These are phyloP conservation scores for Cystobasidium sp. DNA, from an alignment of 1,284 basidiomycete species.

Conservation along the genomic window DNA sequence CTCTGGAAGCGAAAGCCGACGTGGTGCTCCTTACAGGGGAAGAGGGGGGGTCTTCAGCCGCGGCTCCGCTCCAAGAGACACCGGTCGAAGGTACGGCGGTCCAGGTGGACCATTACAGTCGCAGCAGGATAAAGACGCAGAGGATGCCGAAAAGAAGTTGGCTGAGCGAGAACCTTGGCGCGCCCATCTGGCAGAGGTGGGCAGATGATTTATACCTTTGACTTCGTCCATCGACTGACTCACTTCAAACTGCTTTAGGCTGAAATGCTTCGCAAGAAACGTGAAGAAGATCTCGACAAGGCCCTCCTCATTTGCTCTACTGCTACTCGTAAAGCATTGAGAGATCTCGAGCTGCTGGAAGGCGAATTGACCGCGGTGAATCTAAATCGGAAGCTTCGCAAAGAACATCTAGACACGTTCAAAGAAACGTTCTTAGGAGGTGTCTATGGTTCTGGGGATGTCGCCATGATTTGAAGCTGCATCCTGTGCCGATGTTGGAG, in stretches of 20 bases:
- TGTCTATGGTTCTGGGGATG: constrained; percentile 9
- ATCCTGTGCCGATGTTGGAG: too few species aligned
- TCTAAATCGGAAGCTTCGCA: constrained; percentile 21
- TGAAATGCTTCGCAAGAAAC: constrained; percentile 2
- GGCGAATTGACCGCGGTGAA: constrained; percentile 30
- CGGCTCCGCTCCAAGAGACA: neutral
- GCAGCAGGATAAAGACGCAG: neutral
- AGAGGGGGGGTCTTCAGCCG: neutral
- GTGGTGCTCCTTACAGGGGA: neutral
- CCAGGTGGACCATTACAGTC: neutral
- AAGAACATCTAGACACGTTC: constrained; percentile 22
- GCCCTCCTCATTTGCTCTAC: constrained; percentile 6
- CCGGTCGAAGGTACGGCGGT: neutral
- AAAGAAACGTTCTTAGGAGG: constrained; percentile 15
- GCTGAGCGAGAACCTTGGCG: neutral
- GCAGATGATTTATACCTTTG: neutral
- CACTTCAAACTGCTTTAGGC: neutral
- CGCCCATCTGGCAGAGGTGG: neutral
- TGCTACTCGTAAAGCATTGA: constrained; percentile 23
- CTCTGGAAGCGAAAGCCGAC: neutral
- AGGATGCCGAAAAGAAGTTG: neutral
- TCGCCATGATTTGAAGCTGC: constrained; percentile 17
- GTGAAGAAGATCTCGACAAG: neutral
- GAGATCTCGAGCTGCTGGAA: constrained; percentile 37
- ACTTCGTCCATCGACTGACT: neutral